Percentiles rank a stretch among this genome's conserved stretches.
These are phyloP conservation scores for Myxozyma melibiosi DNA, from an alignment of 805 yeast species.

Conservation along the genomic window DNA sequence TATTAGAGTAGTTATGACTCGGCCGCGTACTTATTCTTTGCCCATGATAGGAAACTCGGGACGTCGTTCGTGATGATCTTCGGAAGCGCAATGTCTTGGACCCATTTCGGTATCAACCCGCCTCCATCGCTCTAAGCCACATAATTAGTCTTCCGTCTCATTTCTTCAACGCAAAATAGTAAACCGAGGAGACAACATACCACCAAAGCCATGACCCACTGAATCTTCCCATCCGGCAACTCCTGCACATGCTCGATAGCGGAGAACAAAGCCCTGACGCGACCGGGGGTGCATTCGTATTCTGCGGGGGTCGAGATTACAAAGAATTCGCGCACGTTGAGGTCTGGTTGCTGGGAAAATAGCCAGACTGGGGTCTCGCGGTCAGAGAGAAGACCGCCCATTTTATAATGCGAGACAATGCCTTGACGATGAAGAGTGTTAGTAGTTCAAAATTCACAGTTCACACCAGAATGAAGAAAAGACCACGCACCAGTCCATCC, in stretches of 20 bases:
- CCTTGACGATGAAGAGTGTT: background rate
- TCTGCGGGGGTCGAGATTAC: conserved; percentile 44
- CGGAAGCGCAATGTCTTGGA: conserved; percentile 43
- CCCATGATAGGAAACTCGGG: conserved; percentile 42
- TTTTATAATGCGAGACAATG: conserved; percentile 5
- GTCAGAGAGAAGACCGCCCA: conserved; percentile 7
- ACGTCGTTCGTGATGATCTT: conserved; percentile 44
- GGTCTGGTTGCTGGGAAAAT: conserved; percentile 37
- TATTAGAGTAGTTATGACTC: background rate
- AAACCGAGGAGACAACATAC: conserved; percentile 17
- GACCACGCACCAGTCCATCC: conserved; percentile 30
- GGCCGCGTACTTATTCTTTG: conserved; percentile 27
- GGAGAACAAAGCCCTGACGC: conserved; percentile 41
- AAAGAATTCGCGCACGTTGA: conserved; percentile 39
- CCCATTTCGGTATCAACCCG: conserved; percentile 45
- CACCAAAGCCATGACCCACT: conserved; percentile 47
- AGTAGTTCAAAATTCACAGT: background rate
- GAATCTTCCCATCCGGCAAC: conserved; percentile 34
- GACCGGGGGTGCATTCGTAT: conserved; percentile 26
- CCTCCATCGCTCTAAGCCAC: conserved; percentile 42
- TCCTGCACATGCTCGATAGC: conserved; percentile 43
- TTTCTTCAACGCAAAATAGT: background rate
- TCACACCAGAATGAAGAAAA: background rate
- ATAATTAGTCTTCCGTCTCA: background rate
- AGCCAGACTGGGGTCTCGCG: conserved; percentile 13